Evolutionary conservation across 2,329 filamentous ascomycete genomes (phyloP), one percentile per base, ranked within the genome.

Genomic region (Berkeleyomyces basicola): DNA sequence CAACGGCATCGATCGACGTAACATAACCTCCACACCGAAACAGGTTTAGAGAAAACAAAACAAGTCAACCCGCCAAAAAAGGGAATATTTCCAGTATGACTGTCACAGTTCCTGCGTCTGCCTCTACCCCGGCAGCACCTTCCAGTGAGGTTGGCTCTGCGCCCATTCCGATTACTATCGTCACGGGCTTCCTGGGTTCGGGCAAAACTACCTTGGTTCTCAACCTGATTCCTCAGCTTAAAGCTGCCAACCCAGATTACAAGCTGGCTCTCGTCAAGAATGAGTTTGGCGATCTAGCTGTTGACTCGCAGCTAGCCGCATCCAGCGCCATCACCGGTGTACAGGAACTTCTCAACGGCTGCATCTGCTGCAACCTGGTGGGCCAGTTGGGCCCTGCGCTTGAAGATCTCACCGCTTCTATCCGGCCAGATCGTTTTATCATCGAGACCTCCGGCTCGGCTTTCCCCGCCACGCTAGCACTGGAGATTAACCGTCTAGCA

Each of bases 361-460:
- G 93, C 76, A 97, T 99, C 74, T 99, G 93, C 81, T 99, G 93
- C 77, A 97, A 97, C 72, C 86, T 97, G 36, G 92, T 99, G 65
- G 93, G 93, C 14, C 89, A 95, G 73, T 83, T 99, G 6, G 82
- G 83, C 65, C 84, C 87, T 58, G 91, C 92, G 1, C 83, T 99
- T 16, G 75, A 81, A 51, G 85, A 93, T 70, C 83, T 99, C 47
- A 81, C 82, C 59, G 73, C 76, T 33, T 72, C 71, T 11, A 64
- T 66, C 4, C 66, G 67, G 0, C 92, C 90, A 0, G 88, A 96
- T 71, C 82, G 93, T 62, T 93, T 99, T 73, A 83, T 99, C 61
- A 85, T 99, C 71, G 93, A 99, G 78, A 99, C 93, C 2, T 88
- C 83, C 46, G 93, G 93, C 1, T 88, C 84, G 37, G 91, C 91